Evolutionary conservation across 169 alveolate species (phyloP), one percentile per base, ranked within the genome.

Genomic region (Plasmodium gallinaceum): DNA sequence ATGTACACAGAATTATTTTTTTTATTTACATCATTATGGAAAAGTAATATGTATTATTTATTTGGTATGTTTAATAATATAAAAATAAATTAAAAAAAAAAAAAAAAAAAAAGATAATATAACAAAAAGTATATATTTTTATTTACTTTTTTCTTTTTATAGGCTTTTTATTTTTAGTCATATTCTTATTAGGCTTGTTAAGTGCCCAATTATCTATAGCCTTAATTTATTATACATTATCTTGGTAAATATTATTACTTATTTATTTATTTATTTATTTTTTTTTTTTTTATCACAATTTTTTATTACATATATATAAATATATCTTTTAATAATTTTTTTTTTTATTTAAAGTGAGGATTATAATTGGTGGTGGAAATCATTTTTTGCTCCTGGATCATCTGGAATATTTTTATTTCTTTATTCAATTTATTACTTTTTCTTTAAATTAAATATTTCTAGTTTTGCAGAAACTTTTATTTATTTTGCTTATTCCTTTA

Each of bases 331-430:
- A 10, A 26, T 54, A 9, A 18, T 20, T 80, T 51, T 48, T 26
- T 14, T 43, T 18, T 78, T 24, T 43, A 52, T 20, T 12, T 12
- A 42, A 88, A 88, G 93, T 80, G 96, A 93, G 60, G 96, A 95
- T 64, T 94, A 94, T 90, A 87, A 93, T 61, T 95, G 97, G 96
- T 95, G 97, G 97, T 95, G 97, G 97, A 62, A 94, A 42, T 93
- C 96, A 18, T 94, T 92, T 71, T 51, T 91, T 60, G 93, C 96
- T 1, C 88, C 96, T 18, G 96, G 95, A 7, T 80, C 93, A 14
- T 91, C 96, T 16, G 97, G 96, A 16, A 58, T 93, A 42, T 94
- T 94, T 71, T 91, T 95, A 20, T 92, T 95, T 66, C 90, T 90
- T 6, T 94, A 94, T 88, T 92, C 96, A 6, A 69, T 95, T 37